These are phyloP conservation scores for Diversispora eburnea DNA, from an alignment of 192 early-diverging fungal genomes.

Conservation along the genomic window DNA sequence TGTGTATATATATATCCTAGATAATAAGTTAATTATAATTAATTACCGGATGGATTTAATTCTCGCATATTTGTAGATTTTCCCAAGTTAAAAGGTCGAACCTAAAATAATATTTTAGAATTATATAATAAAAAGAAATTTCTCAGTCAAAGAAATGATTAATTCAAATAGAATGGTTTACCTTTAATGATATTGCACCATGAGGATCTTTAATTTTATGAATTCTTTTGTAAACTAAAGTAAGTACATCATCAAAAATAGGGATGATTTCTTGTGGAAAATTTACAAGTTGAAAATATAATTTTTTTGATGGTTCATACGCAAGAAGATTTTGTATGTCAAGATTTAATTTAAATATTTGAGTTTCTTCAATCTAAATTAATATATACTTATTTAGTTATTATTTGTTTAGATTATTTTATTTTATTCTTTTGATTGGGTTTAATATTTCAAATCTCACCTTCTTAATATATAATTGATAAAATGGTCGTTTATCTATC, in stretches of 20 bases:
- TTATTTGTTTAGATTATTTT: background rate
- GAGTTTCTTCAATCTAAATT: slow-evolving; percentile 56
- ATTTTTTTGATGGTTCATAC: slow-evolving; percentile 58
- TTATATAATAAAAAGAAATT: slow-evolving; percentile 4
- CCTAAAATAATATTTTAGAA: slow-evolving; percentile 33
- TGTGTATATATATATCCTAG: slow-evolving; percentile 11
- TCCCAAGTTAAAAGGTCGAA: slow-evolving; percentile 86
- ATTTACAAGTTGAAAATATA: slow-evolving; percentile 84
- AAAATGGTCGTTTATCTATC: slow-evolving; percentile 64
- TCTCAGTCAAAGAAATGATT: background rate
- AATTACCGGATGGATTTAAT: slow-evolving; percentile 77
- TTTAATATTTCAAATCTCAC: slow-evolving; percentile 27
- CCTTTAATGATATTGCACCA: background rate
- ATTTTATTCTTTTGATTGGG: background rate
- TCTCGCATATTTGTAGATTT: slow-evolving; percentile 85
- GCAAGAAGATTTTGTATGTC: slow-evolving; percentile 80
- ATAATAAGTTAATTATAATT: background rate
- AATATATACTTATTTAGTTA: background rate
- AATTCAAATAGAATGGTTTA: background rate
- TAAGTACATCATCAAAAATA: slow-evolving; percentile 84
- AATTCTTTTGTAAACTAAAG: slow-evolving; percentile 64
- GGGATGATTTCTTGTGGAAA: slow-evolving; percentile 97
- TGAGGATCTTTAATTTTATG: slow-evolving; percentile 52
- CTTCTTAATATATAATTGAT: slow-evolving; percentile 66
- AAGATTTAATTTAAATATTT: slow-evolving; percentile 76